Evolutionary conservation across 2,329 filamentous ascomycete genomes (phyloP).

Genomic region (Hypoxylon sp.): DNA sequence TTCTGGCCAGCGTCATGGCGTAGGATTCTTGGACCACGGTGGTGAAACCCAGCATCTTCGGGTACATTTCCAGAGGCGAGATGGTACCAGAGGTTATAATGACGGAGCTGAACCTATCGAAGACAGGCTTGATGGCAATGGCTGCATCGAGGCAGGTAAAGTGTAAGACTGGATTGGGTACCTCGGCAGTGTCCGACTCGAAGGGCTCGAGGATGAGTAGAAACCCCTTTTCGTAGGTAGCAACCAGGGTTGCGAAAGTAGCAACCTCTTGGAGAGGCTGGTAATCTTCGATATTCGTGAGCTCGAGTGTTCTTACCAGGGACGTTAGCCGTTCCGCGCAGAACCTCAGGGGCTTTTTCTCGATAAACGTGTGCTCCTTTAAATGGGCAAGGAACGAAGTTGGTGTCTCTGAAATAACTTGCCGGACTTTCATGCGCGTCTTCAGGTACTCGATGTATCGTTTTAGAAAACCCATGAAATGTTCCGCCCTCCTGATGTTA

Average conservation of each 20-base stretch:
- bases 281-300: slow-evolving; percentile 98
- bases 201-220: slow-evolving; percentile 96
- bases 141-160: slow-evolving; percentile 97
- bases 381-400: slow-evolving; percentile 93
- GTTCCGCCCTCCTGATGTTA: slow-evolving; percentile 94
- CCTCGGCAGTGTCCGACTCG: slow-evolving; percentile 93
- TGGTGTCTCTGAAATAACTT: slow-evolving; percentile 97
- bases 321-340: slow-evolving; percentile 96
- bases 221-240: slow-evolving; percentile 97
- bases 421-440: slow-evolving; percentile 97
- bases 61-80: slow-evolving; percentile 98
- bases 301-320: slow-evolving; percentile 91
- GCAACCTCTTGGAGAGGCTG: slow-evolving; percentile 97
- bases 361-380: slow-evolving; percentile 96
- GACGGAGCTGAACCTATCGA: slow-evolving; percentile 96
- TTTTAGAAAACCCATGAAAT: slow-evolving; percentile 94
- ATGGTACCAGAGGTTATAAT: slow-evolving; percentile 99
- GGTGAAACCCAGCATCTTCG: slow-evolving; percentile 95
- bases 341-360: slow-evolving; percentile 93
- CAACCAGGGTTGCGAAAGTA: slow-evolving; percentile 94
- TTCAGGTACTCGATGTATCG: slow-evolving; percentile 98
- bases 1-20: slow-evolving; percentile 91
- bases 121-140: slow-evolving; percentile 97
- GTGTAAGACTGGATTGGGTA: slow-evolving; percentile 96
- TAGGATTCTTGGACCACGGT: slow-evolving; percentile 98